Evolutionary conservation across 75 land plant genomes (phyloP).

Genomic region (Chamaecyparis obtusa): DNA sequence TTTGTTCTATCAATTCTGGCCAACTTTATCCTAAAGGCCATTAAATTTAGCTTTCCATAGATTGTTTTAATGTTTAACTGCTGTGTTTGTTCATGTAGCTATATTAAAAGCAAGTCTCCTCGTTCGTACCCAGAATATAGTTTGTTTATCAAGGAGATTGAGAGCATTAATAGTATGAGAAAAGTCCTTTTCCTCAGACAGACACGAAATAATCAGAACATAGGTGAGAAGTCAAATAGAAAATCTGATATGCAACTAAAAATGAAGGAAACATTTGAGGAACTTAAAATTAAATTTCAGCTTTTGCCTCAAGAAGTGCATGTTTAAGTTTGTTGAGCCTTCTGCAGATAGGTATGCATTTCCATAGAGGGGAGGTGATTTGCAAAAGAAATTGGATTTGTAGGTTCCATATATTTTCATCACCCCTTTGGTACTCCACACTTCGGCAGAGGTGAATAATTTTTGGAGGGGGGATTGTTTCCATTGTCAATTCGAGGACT

Average conservation of each 20-base stretch:
- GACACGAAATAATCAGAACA: constrained; percentile 76
- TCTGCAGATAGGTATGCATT: too few relatives aligned
- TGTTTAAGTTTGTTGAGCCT: constrained; percentile 25
- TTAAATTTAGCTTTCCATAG: too few relatives aligned
- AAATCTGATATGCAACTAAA: constrained; percentile 61
- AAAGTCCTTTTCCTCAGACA: constrained; percentile 46
- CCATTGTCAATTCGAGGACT: too few relatives aligned
- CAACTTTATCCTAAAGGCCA: too few relatives aligned
- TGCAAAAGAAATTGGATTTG: too few relatives aligned
- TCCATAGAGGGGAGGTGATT: too few relatives aligned
- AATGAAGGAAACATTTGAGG: constrained; percentile 56
- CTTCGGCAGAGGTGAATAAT: too few relatives aligned
- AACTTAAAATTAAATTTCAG: constrained; percentile 46
- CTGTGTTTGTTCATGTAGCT: constrained; percentile 33
- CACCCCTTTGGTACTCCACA: too few relatives aligned
- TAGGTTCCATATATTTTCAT: too few relatives aligned
- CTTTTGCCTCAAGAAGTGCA: constrained; percentile 63
- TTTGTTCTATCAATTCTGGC: constrained; percentile 1
- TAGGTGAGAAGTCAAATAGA: constrained; percentile 52
- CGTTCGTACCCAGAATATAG: constrained; percentile 59
- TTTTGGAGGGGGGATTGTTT: too few relatives aligned
- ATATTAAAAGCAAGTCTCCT: constrained; percentile 58
- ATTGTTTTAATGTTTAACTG: background rate
- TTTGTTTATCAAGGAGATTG: constrained; percentile 35
- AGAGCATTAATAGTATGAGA: constrained; percentile 57